Evolutionary conservation across 768 basidiomycete species (phyloP).

Genomic region (Clitopilus passeckerianus): DNA sequence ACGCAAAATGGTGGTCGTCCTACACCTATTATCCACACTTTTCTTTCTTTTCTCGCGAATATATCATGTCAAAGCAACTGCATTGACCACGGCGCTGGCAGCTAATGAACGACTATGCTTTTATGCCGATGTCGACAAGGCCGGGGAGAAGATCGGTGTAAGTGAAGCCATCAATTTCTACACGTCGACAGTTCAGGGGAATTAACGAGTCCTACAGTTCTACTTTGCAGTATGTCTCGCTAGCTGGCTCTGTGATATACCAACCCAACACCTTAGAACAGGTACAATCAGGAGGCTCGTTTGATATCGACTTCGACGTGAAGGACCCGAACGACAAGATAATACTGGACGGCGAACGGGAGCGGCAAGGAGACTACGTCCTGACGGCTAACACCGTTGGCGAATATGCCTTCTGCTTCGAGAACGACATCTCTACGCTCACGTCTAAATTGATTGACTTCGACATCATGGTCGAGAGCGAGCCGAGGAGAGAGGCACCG

Average conservation of each 20-base stretch:
- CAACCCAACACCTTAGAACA: constrained; percentile 16
- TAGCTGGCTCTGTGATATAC: background rate
- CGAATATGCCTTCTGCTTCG: constrained; percentile 95
- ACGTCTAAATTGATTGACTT: constrained; percentile 94
- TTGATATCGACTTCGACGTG: constrained; percentile 92
- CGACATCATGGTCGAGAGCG: constrained; percentile 98
- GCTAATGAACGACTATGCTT: constrained; percentile 88
- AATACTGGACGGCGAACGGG: constrained; percentile 80
- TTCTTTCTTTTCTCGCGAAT: constrained; percentile 31
- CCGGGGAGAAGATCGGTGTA: constrained; percentile 87
- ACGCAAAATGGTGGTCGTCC: background rate
- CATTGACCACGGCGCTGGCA: constrained; percentile 73
- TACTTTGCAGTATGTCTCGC: constrained; percentile 82
- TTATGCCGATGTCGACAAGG: constrained; percentile 95
- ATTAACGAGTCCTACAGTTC: constrained; percentile 49
- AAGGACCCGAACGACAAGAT: constrained; percentile 89
- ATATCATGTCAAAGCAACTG: constrained; percentile 42
- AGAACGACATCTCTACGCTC: constrained; percentile 94
- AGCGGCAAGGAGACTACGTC: constrained; percentile 96
- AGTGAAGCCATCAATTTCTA: constrained; percentile 20
- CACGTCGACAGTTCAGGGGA: background rate
- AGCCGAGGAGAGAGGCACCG: constrained; percentile 85
- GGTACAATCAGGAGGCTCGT: constrained; percentile 97
- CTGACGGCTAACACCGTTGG: constrained; percentile 90
- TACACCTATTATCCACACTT: constrained; percentile 19